Percentiles rank a stretch among this genome's conserved stretches.
phyloP scores from a whole-genome alignment of 2,329 filamentous ascomycete genomes.

The Fusarium bactridioides region DNA sequence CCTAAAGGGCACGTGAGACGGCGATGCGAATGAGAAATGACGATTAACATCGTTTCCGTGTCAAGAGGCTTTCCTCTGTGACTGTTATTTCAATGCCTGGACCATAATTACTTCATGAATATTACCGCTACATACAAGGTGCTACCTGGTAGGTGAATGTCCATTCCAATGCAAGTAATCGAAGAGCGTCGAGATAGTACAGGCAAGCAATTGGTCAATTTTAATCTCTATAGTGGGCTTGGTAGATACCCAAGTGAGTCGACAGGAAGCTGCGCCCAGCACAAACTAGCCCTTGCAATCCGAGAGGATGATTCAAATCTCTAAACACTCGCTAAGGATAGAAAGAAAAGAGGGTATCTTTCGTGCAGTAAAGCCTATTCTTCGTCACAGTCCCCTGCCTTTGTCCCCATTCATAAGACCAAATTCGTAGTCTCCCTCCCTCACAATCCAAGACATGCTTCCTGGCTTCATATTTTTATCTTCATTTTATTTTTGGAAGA shows the following conservation, averaged over 20 bases:
- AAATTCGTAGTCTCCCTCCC: not conserved
- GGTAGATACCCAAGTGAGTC: not conserved
- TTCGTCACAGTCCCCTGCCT: not conserved
- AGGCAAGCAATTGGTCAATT: not conserved
- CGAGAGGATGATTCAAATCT: not conserved
- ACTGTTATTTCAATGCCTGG: not conserved
- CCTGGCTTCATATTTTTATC: not conserved
- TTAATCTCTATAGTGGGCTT: not conserved
- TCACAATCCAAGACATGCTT: not conserved
- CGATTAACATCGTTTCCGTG: too few relatives aligned
- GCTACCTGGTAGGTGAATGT: not conserved
- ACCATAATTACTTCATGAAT: not conserved
- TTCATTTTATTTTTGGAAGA: constrained; percentile 44
- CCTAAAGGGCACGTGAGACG: not conserved
- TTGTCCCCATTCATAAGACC: not conserved
- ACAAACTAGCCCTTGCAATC: not conserved
- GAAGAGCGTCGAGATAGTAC: not conserved
- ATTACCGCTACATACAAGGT: not conserved
- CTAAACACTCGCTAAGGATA: not conserved
- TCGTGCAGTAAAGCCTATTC: not conserved
- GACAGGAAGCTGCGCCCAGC: not conserved
- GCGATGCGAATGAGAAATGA: not conserved
- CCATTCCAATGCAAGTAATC: not conserved
- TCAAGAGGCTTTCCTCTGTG: not conserved
- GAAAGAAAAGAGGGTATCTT: constrained; percentile 21